Evolutionary conservation across 495 filamentous ascomycete species (phyloP).

Genomic region (Aspergillus diversus): DNA sequence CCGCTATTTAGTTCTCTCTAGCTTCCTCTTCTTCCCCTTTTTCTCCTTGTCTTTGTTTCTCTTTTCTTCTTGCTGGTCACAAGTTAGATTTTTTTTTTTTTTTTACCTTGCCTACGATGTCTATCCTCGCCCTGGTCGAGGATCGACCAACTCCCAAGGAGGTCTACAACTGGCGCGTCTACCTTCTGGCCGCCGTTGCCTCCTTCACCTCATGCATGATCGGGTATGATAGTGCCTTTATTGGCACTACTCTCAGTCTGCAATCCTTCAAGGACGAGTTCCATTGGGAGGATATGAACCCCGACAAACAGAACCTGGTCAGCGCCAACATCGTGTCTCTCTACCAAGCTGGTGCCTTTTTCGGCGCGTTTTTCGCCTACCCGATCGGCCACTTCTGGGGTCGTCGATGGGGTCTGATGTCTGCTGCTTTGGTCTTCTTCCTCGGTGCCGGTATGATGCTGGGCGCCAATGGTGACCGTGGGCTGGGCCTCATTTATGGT

Average conservation of each 20-base stretch:
- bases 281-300: conserved; percentile 49
- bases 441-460: conserved; percentile 68
- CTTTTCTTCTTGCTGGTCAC: no score
- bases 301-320: conserved; percentile 49
- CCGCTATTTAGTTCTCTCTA: background rate
- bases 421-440: conserved; percentile 59
- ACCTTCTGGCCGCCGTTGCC: conserved; percentile 66
- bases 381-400: conserved; percentile 59
- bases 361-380: conserved; percentile 63
- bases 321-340: conserved; percentile 71
- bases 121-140: conserved; percentile 64
- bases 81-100: background rate
- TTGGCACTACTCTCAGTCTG: conserved; percentile 70
- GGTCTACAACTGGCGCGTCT: conserved; percentile 81
- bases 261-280: conserved; percentile 67
- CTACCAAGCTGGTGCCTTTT: conserved; percentile 72
- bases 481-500: conserved; percentile 65
- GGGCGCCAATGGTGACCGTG: conserved; percentile 58
- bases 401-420: conserved; percentile 53
- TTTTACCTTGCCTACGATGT: conserved; percentile 43
- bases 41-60: background rate
- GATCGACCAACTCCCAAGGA: conserved; percentile 67
- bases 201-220: conserved; percentile 76
- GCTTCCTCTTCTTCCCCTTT: background rate
- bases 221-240: conserved; percentile 75